A percentile compares a stretch with the other conserved stretches of the same genome.
phyloP scores from a whole-genome alignment of 139 green algal species.

The Spirogloea muscicola region DNA sequence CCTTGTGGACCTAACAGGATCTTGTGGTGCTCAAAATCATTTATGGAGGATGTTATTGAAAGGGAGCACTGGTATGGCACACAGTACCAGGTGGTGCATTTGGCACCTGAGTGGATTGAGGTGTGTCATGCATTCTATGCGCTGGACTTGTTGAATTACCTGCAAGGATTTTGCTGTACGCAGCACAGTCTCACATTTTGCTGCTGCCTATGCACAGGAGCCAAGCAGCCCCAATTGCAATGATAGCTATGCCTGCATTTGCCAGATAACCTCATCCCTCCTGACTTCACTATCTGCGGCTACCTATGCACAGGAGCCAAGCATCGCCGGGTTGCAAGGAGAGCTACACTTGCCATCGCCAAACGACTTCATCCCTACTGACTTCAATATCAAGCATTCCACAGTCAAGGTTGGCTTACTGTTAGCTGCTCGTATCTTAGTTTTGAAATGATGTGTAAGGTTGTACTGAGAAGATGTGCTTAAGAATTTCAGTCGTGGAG shows the following conservation, averaged over 20 bases:
- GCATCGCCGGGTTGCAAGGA: background rate
- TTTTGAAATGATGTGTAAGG: background rate
- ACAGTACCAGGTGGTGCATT: constrained; percentile 48
- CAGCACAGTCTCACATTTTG: background rate
- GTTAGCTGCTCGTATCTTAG: background rate
- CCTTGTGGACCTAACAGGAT: constrained; percentile 12
- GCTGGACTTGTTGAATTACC: no score
- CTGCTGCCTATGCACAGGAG: background rate
- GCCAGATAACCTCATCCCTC: no score
- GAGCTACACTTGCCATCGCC: constrained; percentile 66
- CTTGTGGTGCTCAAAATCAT: constrained; percentile 70
- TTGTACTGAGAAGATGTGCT: background rate
- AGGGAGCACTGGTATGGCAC: constrained; percentile 66
- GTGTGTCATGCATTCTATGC: no score
- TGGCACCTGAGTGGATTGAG: constrained; percentile 50
- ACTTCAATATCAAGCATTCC: constrained; percentile 63
- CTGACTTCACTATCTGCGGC: no score
- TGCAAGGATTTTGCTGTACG: no score
- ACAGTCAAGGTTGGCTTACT: background rate
- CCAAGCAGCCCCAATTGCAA: background rate
- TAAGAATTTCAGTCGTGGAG: background rate
- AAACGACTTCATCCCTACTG: constrained; percentile 81
- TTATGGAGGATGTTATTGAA: constrained; percentile 45
- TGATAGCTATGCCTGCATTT: background rate
- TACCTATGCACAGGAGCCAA: background rate